Conservation (phyloP, 2,329 filamentous ascomycete species). For the Aspergillus awamori region DNA sequence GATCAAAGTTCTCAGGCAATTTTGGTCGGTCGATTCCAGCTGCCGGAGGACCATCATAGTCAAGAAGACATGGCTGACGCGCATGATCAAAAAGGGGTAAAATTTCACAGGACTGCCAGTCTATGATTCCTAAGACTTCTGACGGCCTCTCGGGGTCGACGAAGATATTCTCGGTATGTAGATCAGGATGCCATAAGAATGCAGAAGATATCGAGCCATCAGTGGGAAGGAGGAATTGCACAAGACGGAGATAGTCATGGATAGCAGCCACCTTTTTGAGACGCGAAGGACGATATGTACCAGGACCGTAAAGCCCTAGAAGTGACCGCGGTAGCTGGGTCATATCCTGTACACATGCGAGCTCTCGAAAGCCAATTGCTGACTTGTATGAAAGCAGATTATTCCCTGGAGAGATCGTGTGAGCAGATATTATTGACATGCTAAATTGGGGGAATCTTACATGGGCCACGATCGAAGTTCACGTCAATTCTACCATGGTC, state of each 20-base stretch:
- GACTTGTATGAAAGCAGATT: conserved; percentile 34
- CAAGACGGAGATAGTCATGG: conserved; percentile 32
- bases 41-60: conserved; percentile 33
- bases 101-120: conserved; percentile 32
- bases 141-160: conserved; percentile 24
- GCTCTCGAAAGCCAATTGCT: conserved; percentile 39
- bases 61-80: conserved; percentile 36
- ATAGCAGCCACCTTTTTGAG: conserved; percentile 37
- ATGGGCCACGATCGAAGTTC: conserved; percentile 19
- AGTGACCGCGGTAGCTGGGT: conserved; percentile 35
- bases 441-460: conserved; percentile 3
- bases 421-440: not conserved
- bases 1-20: conserved; percentile 29
- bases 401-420: conserved; percentile 29
- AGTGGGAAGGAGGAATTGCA: conserved; percentile 30
- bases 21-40: conserved; percentile 7
- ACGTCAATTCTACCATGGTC: conserved; percentile 34
- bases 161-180: conserved; percentile 41
- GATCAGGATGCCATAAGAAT: conserved; percentile 41
- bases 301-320: conserved; percentile 40
- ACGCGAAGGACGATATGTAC: conserved; percentile 39
- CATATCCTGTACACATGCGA: conserved; percentile 33
- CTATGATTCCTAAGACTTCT: conserved; percentile 28
- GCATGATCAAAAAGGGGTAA: conserved; percentile 43
- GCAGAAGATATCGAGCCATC: conserved; percentile 28